Evolutionary conservation across 2,329 filamentous ascomycete species (phyloP).

Genomic region (Phoma sp.): DNA sequence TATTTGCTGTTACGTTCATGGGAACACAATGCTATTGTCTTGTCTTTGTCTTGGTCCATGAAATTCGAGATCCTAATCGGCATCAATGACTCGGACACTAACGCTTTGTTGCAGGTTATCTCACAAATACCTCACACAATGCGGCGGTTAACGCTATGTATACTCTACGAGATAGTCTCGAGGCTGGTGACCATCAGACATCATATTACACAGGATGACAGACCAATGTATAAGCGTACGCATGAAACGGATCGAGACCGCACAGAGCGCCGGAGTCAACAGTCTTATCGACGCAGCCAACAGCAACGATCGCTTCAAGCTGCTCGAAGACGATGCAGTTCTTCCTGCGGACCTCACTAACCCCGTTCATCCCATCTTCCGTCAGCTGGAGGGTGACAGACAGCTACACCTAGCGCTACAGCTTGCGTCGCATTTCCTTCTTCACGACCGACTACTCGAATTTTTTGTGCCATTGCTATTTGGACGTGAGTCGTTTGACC

Average conservation of each 20-base stretch:
- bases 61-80: not conserved
- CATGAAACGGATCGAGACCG: not conserved
- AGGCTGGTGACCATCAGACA: not conserved
- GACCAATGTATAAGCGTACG: not conserved
- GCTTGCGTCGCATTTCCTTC: constrained; percentile 44
- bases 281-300: constrained; percentile 33
- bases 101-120: not conserved
- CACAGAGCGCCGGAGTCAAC: constrained; percentile 17
- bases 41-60: not conserved
- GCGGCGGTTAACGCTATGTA: not conserved
- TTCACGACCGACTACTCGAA: constrained; percentile 33
- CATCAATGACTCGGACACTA: not conserved
- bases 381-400: constrained; percentile 20
- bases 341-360: constrained; percentile 34
- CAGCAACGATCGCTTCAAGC: constrained; percentile 38
- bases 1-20: not conserved
- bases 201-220: not conserved
- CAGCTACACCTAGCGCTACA: constrained; percentile 33
- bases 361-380: constrained; percentile 41
- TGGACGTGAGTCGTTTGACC: constrained; percentile 24
- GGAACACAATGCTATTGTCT: constrained; percentile 3
- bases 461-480: constrained; percentile 42
- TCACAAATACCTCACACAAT: not conserved
- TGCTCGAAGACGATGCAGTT: constrained; percentile 35
- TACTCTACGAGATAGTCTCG: not conserved